Percentiles rank a stretch among this genome's conserved stretches.
Evolutionary conservation across 176 grass and related monocot genomes (phyloP).

Genomic region (Thalia dealbata): DNA sequence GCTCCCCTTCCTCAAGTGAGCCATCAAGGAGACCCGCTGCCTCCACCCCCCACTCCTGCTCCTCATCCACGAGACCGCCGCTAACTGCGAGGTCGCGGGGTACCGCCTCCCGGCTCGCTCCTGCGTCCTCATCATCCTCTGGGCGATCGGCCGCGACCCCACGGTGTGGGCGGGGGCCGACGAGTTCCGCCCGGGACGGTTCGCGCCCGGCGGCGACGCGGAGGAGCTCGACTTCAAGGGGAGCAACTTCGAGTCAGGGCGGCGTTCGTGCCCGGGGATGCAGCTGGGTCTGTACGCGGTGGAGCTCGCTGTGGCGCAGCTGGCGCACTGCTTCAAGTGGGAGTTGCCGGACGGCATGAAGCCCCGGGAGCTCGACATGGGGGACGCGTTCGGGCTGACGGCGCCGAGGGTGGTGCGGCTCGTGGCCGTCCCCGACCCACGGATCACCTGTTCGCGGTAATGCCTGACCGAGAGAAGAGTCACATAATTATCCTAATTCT

Average conservation of each 20-base stretch:
- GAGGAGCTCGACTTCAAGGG: not conserved
- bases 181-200: constrained; percentile 52
- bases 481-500: too few species aligned
- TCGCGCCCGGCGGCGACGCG: constrained; percentile 30
- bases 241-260: constrained; percentile 5
- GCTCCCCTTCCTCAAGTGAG: constrained; percentile 12
- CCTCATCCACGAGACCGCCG: constrained; percentile 77
- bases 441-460: constrained; percentile 37
- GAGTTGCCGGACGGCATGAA: constrained; percentile 65
- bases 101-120: constrained; percentile 34
- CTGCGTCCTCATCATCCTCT: constrained; percentile 60
- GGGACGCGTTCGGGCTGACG: constrained; percentile 77
- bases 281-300: constrained; percentile 2
- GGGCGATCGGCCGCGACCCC: not conserved
- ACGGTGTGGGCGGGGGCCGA: not conserved
- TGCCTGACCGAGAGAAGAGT: too few species aligned
- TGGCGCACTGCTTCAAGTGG: constrained; percentile 28
- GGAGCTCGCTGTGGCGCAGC: constrained; percentile 6
- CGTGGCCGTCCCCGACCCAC: constrained; percentile 39
- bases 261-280: constrained; percentile 9
- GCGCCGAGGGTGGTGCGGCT: constrained; percentile 64
- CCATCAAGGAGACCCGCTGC: constrained; percentile 22
- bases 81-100: constrained; percentile 40
- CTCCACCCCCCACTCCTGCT: constrained; percentile 85
- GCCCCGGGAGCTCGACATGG: constrained; percentile 27